Base-by-base conservation (phyloP, 371 early-diverging fungal genomes). In the Gilbertella persicaria region DNA sequence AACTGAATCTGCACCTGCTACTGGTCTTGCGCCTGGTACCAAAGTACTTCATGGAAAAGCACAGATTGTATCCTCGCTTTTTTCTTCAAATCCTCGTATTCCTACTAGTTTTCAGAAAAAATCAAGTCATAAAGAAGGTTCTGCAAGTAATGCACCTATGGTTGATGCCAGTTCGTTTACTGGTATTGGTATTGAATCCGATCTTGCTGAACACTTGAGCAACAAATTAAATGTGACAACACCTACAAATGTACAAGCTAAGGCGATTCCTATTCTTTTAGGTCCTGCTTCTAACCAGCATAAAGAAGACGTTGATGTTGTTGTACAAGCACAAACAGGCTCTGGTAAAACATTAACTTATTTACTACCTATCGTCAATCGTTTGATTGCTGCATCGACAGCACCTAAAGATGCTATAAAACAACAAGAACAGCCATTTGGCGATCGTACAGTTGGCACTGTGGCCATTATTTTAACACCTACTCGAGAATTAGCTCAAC, bases 321-420 rank as follows among this genome's bases (percentile, higher is more conserved):
- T 98, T 24, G 86, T 97, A 26, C 94, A 97, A 63, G 93, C 99
- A 1, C 89, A 93, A 55, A 99, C 99, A 6, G 99, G 99, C 30
- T 95, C 96, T 8, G 99, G 99, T 29, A 99, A 99, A 69, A 99
- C 99, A 0, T 76, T 98, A 24, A 86, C 99, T 1, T 99, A 95
- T 67, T 75, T 99, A 17, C 67, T 99, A 26, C 99, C 99, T 5
- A 83, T 88, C 38, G 60, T 88, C 42, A 75, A 84, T 44, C 71
- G 75, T 17, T 51, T 85, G 35, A 57, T 75, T 12, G 71, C 68
- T 0, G 68, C 73, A 0, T 68, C 75, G 28, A 62, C 78, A 33
- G 29, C 57, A 47, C 59, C 51, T 14, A 61, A 62, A 50, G 58
- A 57, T 45, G 45, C 51, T 2, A 28, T 45, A 24, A 60, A 64